Base-by-base conservation (phyloP, 371 early-diverging fungal species). In the Batkoa obscura region DNA sequence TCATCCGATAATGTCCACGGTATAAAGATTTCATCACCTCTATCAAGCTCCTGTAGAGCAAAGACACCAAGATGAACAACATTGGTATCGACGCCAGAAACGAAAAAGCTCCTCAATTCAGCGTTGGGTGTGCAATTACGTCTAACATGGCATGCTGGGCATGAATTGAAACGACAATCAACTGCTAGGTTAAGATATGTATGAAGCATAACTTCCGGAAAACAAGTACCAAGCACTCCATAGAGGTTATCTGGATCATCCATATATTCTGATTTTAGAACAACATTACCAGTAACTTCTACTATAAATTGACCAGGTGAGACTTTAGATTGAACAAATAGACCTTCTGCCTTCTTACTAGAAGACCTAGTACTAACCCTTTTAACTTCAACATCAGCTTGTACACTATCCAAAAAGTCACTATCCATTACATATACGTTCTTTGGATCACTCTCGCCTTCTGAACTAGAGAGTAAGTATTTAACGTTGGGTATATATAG, bases 121-220 rank as follows among this genome's bases (percentile, higher is more conserved):
- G 79, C 75, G 60, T 88, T 90, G 30, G 83, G 77, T 8, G 60
- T 58, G 60, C 91, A 90, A 31, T 78, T 80, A 45, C 78, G 70
- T 34, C 91, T 72, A 31, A 82, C 67, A 60, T 73, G 82, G 2
- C 87, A 72, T 8, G 78, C 74, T 43, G 83, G 80, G 12, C 78
- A 75, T 8, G 84, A 86, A 33, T 68, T 67, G 13, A 72, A 64
- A 32, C 91, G 75, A 45, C 85, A 80, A 62, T 90, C 88, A 1
- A 90, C 77, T 37, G 72, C 78, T 2, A 84, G 69, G 47, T 83
- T 74, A n/a, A 82, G 50, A 2, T 75, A 72, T 0, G 80, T 83
- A 59, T 86, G 80, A 52, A 82, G 75, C 34, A 81, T 78, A 1
- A 88, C 81, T 64, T 77, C 79, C 0, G 83, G 77, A 23, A 78